Percentiles rank a stretch among this genome's conserved stretches.
Evolutionary conservation across 140 eudicot genomes (phyloP).

Genomic region (Artemisia princeps): DNA sequence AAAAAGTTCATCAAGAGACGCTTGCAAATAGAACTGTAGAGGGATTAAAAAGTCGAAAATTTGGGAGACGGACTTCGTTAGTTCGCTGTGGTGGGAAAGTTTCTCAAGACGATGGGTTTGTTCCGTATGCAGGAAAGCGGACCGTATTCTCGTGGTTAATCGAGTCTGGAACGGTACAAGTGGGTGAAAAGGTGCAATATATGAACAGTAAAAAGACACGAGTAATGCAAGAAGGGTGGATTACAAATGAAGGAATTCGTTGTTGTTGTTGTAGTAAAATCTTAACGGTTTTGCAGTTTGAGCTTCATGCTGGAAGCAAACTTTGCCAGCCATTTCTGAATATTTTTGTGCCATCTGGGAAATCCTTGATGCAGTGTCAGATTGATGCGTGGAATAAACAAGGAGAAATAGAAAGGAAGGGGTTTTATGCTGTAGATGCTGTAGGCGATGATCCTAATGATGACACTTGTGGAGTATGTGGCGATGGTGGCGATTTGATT

Average conservation of each 20-base stretch:
- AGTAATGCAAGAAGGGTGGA: conserved; percentile 89
- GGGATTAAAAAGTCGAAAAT: conserved; percentile 47
- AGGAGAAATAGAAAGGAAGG: conserved; percentile 49
- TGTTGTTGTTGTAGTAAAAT: conserved; percentile 93
- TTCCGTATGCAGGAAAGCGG: conserved; percentile 72
- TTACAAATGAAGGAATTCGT: conserved; percentile 82
- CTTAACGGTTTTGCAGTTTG: conserved; percentile 73
- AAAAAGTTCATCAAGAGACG: conserved; percentile 24
- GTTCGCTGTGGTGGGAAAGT: conserved; percentile 56
- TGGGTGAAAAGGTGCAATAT: conserved; percentile 72
- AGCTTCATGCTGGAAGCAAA: conserved; percentile 93
- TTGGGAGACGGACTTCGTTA: conserved; percentile 68
- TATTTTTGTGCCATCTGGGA: conserved; percentile 63
- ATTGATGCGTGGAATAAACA: conserved; percentile 91
- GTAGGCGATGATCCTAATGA: conserved; percentile 92
- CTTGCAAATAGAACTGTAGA: conserved; percentile 24
- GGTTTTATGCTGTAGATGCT: conserved; percentile 48
- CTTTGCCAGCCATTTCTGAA: conserved; percentile 63
- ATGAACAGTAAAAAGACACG: conserved; percentile 70
- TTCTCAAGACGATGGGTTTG: conserved; percentile 52
- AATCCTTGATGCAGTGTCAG: conserved; percentile 67
- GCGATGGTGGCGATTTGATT: conserved; percentile 97
- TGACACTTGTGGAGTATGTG: conserved; percentile 91
- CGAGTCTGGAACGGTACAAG: conserved; percentile 54
- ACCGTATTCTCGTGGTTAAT: conserved; percentile 80